Percentiles rank a stretch among this genome's conserved stretches.
phyloP scores from a whole-genome alignment of 345 rosid genomes.

The Eucalyptus sideroxylon region DNA sequence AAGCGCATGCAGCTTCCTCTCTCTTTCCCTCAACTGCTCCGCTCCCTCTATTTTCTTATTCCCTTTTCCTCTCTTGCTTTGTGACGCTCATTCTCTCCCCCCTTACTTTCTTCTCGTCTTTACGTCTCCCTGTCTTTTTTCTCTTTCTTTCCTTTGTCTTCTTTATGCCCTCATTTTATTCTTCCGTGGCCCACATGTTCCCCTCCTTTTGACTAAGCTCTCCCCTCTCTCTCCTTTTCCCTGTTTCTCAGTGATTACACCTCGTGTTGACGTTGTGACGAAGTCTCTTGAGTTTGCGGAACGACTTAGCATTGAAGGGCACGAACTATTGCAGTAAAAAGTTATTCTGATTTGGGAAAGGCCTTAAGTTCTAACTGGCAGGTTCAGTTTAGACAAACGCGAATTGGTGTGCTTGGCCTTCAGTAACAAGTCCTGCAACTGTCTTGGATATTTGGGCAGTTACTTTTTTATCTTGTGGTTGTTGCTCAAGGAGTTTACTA shows the following conservation, averaged over 20 bases:
- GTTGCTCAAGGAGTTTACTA: too few species aligned
- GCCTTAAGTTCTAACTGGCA: not conserved
- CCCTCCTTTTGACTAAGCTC: not conserved
- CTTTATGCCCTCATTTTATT: not conserved
- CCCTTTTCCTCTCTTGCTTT: not conserved
- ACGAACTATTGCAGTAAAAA: not conserved
- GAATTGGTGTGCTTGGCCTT: too few species aligned
- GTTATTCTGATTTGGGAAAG: not conserved
- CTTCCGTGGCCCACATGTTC: not conserved
- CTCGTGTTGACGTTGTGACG: not conserved
- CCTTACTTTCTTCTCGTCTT: too few species aligned
- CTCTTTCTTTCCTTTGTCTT: not conserved
- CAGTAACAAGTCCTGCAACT: too few species aligned
- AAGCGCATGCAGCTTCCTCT: too few species aligned
- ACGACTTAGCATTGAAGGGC: not conserved
- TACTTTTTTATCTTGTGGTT: too few species aligned
- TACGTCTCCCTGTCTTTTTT: too few species aligned
- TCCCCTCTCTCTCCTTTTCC: rapidly evolving
- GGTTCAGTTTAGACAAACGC: not conserved
- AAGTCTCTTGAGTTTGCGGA: not conserved
- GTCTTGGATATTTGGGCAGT: too few species aligned
- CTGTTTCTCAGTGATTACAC: not conserved
- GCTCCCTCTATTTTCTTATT: too few species aligned
- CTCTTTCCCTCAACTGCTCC: too few species aligned
- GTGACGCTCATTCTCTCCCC: too few species aligned